phyloP scores from a whole-genome alignment of 192 early-diverging fungal genomes.

The Umbelopsis vinacea region DNA sequence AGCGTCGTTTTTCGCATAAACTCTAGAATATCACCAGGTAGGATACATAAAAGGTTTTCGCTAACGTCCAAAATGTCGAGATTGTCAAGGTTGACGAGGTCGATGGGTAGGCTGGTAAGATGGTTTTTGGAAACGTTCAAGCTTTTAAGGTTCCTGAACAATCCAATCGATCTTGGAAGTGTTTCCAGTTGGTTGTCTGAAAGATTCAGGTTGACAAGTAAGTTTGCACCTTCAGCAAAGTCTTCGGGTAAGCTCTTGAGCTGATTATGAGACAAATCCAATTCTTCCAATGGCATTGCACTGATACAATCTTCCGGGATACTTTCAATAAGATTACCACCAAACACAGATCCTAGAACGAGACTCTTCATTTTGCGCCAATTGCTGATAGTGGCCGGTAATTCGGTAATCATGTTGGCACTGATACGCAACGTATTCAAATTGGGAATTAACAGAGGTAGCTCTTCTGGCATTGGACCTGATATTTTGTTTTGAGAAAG shows the following conservation, averaged over 20 bases:
- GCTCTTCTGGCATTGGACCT: conserved; percentile 43
- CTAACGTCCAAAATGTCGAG: conserved; percentile 43
- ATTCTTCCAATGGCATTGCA: conserved; percentile 50
- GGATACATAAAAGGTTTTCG: conserved; percentile 41
- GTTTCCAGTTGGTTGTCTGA: conserved; percentile 55
- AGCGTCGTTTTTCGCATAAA: conserved; percentile 48
- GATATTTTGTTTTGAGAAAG: conserved; percentile 54
- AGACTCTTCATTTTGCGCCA: conserved; percentile 48
- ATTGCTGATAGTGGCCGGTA: conserved; percentile 39
- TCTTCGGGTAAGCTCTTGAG: conserved; percentile 49
- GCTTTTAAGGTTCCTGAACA: conserved; percentile 24
- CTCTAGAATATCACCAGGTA: conserved; percentile 39
- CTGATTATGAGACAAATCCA: conserved; percentile 58
- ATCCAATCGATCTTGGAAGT: conserved; percentile 54
- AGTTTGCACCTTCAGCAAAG: conserved; percentile 7
- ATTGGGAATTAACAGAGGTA: conserved; percentile 42
- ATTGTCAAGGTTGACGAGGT: conserved; percentile 28
- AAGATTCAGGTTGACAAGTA: conserved; percentile 40
- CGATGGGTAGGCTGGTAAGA: conserved; percentile 36
- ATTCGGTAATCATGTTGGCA: conserved; percentile 47
- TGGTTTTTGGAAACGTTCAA: conserved; percentile 43
- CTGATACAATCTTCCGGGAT: conserved; percentile 47
- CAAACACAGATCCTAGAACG: conserved; percentile 56
- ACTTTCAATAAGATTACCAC: conserved; percentile 47
- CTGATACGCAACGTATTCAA: conserved; percentile 46